Conservation (phyloP, 192 early-diverging fungal genomes). For the Coemansia sp. region DNA sequence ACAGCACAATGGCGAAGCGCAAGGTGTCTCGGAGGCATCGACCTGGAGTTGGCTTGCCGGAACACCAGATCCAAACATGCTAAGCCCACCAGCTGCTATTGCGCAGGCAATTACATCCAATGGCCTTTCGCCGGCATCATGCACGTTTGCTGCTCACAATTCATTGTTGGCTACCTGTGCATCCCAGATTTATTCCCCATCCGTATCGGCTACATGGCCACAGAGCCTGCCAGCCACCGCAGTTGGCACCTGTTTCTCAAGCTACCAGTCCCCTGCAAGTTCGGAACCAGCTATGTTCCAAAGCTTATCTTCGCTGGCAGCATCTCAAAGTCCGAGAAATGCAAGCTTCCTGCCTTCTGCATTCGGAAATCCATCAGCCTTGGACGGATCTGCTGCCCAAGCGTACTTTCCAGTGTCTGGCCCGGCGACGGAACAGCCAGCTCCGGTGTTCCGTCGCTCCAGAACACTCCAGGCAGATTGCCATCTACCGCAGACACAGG, state of each 20-base stretch:
- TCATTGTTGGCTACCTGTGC: slow-evolving; percentile 1
- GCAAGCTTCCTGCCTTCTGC: not conserved
- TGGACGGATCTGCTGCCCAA: too few species aligned
- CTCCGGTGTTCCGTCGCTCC: too few species aligned
- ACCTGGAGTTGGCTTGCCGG: not conserved
- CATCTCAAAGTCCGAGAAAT: slow-evolving; percentile 2
- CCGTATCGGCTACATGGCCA: not conserved
- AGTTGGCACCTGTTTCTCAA: not conserved
- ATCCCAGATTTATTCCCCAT: not conserved
- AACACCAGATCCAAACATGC: not conserved
- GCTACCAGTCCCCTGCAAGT: not conserved
- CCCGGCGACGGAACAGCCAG: too few species aligned
- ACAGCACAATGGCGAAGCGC: not conserved
- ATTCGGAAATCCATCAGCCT: not conserved
- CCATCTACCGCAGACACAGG: not conserved
- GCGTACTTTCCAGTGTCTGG: too few species aligned
- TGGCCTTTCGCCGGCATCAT: not conserved
- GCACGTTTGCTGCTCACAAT: not conserved
- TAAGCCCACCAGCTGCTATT: slow-evolving; percentile 9
- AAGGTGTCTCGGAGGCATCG: not conserved
- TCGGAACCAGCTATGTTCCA: not conserved
- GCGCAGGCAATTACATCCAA: not conserved
- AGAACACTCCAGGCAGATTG: too few species aligned
- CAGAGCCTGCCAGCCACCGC: slow-evolving; percentile 1
- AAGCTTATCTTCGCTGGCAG: not conserved